Conservation (phyloP, 345 rosid genomes). For the Populus tremula region DNA sequence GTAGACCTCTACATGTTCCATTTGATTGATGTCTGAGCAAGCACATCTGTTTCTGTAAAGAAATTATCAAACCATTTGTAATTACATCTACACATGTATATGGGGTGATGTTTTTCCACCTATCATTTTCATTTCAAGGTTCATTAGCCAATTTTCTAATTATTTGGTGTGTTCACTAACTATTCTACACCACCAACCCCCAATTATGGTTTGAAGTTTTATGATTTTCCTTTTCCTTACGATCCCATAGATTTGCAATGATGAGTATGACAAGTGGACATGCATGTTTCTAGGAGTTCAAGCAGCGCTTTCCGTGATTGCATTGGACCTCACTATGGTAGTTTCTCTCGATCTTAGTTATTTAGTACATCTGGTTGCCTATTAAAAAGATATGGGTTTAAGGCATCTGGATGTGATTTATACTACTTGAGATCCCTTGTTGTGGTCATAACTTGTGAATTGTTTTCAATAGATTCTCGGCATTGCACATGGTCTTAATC, state of each 20-base stretch:
- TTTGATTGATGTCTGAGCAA: background rate
- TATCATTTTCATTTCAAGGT: background rate
- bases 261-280: constrained; percentile 77
- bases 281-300: constrained; percentile 84
- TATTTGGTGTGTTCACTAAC: background rate
- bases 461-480: constrained; percentile 70
- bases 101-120: background rate
- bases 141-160: background rate
- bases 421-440: background rate
- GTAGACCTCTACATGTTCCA: background rate
- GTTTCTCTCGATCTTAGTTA: constrained; percentile 11
- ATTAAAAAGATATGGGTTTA: constrained; percentile 1
- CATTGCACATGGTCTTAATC: constrained; percentile 86
- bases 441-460: constrained; percentile 18
- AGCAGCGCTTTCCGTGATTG: constrained; percentile 66
- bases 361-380: background rate
- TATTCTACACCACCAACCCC: background rate
- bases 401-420: background rate
- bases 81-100: background rate
- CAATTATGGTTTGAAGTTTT: background rate
- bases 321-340: constrained; percentile 85
- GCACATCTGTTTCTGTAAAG: background rate
- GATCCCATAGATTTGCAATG: constrained; percentile 68
- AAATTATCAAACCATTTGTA: background rate
- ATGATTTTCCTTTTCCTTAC: constrained; percentile 8